These are phyloP conservation scores for Herpetomonas tarakana DNA, from an alignment of 208 protist genomes.

Conservation along the genomic window DNA sequence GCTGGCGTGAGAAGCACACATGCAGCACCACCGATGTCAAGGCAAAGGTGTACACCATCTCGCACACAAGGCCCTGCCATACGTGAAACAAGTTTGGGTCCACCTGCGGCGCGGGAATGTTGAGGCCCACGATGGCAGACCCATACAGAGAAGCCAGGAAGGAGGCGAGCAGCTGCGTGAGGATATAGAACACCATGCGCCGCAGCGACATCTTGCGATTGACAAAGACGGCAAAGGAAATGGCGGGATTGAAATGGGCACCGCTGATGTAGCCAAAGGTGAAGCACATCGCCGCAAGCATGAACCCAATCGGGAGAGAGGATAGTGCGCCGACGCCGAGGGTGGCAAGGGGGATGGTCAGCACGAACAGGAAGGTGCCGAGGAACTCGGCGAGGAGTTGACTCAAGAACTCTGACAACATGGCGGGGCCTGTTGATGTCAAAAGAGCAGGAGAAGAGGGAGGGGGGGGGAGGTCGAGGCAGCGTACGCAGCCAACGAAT, in stretches of 20 bases:
- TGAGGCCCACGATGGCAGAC: constrained; percentile 66
- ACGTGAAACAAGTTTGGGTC: constrained; percentile 34
- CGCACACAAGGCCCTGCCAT: constrained; percentile 69
- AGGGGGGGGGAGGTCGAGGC: no score
- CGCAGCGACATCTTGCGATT: constrained; percentile 73
- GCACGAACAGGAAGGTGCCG: constrained; percentile 83
- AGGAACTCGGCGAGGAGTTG: constrained; percentile 79
- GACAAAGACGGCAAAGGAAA: constrained; percentile 86
- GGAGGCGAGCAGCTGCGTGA: constrained; percentile 69
- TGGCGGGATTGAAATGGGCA: constrained; percentile 92
- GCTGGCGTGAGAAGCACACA: constrained; percentile 79
- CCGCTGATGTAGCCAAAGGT: constrained; percentile 91
- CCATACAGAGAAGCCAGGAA: constrained; percentile 74
- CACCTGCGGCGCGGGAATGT: constrained; percentile 52
- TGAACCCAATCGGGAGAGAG: constrained; percentile 86
- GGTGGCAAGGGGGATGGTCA: constrained; percentile 70
- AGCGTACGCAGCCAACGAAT: no score
- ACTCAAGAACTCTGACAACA: constrained; percentile 66
- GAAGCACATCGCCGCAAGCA: constrained; percentile 86
- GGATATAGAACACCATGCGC: constrained; percentile 62
- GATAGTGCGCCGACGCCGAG: constrained; percentile 65
- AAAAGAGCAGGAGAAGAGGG: not conserved
- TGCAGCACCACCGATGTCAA: constrained; percentile 78
- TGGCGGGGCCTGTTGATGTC: constrained; percentile 1
- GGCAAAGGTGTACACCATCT: constrained; percentile 83